These are phyloP conservation scores for Acidomyces sp. DNA, from an alignment of 495 filamentous ascomycete genomes.

Conservation along the genomic window DNA sequence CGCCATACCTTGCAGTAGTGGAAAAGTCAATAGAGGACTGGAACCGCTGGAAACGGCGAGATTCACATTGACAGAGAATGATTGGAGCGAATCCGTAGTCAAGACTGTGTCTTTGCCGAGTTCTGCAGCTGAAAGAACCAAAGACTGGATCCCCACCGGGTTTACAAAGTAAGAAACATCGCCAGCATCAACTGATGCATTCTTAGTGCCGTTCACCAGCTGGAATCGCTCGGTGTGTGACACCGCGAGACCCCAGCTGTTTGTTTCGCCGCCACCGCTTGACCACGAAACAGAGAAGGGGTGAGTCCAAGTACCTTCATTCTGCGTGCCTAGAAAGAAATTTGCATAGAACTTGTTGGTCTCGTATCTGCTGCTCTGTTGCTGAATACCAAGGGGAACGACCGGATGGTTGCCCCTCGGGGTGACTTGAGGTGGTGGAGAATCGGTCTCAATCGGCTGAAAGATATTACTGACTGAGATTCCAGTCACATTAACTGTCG, in stretches of 20 bases:
- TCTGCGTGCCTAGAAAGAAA: constrained; percentile 67
- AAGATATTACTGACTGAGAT: constrained; percentile 25
- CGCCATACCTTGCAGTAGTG: constrained; percentile 80
- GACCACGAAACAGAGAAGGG: constrained; percentile 76
- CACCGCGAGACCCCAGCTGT: constrained; percentile 65
- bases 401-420: constrained; percentile 28
- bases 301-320: constrained; percentile 59
- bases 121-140: constrained; percentile 67
- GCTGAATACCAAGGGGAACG: constrained; percentile 21
- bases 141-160: constrained; percentile 67
- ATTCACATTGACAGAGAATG: constrained; percentile 62
- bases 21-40: constrained; percentile 52
- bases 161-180: constrained; percentile 52
- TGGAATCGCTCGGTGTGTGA: constrained; percentile 56
- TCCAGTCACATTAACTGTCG: constrained; percentile 14
- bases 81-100: constrained; percentile 47
- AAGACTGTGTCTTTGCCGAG: constrained; percentile 47
- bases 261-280: constrained; percentile 48
- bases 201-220: constrained; percentile 51
- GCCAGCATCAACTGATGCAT: constrained; percentile 33
- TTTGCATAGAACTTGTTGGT: constrained; percentile 95
- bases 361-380: constrained; percentile 42
- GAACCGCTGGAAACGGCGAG: constrained; percentile 43
- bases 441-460: constrained; percentile 25
- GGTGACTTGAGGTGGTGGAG: constrained; percentile 25